These are phyloP conservation scores for Alternaria angustiovoidea DNA, from an alignment of 2,329 filamentous ascomycete species.

Conservation along the genomic window DNA sequence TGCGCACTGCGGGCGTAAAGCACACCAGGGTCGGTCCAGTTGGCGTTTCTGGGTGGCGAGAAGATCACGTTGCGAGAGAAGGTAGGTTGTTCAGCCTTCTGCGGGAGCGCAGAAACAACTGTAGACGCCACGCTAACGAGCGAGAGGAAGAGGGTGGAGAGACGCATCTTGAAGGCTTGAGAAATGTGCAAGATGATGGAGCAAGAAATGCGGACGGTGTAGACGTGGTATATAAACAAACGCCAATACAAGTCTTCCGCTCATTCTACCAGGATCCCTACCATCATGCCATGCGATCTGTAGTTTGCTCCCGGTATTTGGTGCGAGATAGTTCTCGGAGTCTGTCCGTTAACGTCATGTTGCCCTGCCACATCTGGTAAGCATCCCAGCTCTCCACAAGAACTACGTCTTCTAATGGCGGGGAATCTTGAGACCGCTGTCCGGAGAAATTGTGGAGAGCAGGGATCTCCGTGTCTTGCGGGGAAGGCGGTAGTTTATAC, in stretches of 20 bases:
- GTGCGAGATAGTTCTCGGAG: slow-evolving; percentile 10
- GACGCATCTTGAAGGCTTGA: slow-evolving; percentile 39
- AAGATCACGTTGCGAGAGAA: slow-evolving; percentile 53
- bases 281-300: slow-evolving; percentile 1
- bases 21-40: slow-evolving; percentile 58
- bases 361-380: slow-evolving; percentile 1
- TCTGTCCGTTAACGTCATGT: slow-evolving; percentile 10
- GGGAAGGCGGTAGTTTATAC: slow-evolving; percentile 17
- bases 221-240: slow-evolving; percentile 14
- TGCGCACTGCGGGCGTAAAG: slow-evolving; percentile 62
- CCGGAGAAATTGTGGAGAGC: slow-evolving; percentile 17
- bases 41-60: slow-evolving; percentile 49
- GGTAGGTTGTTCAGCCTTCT: slow-evolving; percentile 31
- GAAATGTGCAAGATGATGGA: slow-evolving; percentile 13
- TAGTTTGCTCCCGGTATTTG: slow-evolving; percentile 1
- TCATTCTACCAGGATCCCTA: neutral
- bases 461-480: slow-evolving; percentile 16
- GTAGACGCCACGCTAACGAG: slow-evolving; percentile 19
- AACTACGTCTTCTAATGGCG: slow-evolving; percentile 14
- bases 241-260: slow-evolving; percentile 6
- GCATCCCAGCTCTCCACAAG: neutral
- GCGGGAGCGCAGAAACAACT: slow-evolving; percentile 33
- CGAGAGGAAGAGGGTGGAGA: slow-evolving; percentile 38
- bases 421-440: slow-evolving; percentile 16
- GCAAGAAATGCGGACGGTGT: neutral